A percentile compares a stretch with the other conserved stretches of the same genome.
phyloP scores from a whole-genome alignment of 768 basidiomycete species.

The Amanita thiersii region DNA sequence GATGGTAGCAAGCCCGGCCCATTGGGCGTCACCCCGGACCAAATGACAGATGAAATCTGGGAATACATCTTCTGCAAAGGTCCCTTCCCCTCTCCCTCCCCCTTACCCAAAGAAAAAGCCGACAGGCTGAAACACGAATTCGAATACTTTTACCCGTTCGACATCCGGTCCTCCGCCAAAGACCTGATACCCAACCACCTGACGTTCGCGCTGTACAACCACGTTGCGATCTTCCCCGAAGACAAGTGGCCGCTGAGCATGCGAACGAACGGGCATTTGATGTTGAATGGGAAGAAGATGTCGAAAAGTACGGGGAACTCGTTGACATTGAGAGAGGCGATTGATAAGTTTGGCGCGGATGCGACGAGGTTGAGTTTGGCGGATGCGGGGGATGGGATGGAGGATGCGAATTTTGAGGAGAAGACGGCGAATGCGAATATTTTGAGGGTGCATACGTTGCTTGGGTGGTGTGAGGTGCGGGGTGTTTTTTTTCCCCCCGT shows the following conservation, averaged over 20 bases:
- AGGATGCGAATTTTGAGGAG: constrained; percentile 99
- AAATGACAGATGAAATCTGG: constrained; percentile 98
- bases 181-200: constrained; percentile 94
- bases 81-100: constrained; percentile 60
- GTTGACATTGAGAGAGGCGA: constrained; percentile 80
- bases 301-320: constrained; percentile 95
- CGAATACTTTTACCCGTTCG: constrained; percentile 97
- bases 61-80: constrained; percentile 84
- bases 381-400: constrained; percentile 94
- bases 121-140: constrained; percentile 85
- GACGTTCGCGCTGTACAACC: constrained; percentile 91
- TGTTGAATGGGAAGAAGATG: constrained; percentile 99
- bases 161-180: constrained; percentile 96
- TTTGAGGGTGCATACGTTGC: constrained; percentile 81
- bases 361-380: constrained; percentile 88
- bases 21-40: constrained; percentile 77
- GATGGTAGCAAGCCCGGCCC: constrained; percentile 76
- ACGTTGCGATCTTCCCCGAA: constrained; percentile 89
- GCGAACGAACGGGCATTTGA: constrained; percentile 92
- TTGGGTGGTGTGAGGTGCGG: constrained; percentile 85
- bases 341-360: constrained; percentile 95
- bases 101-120: constrained; percentile 68
- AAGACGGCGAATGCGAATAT: constrained; percentile 97
- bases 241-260: constrained; percentile 89
- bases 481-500: background rate